Evolutionary conservation across 2,329 filamentous ascomycete species (phyloP), one percentile per base, ranked within the genome.

Genomic region (Neonectria hederae): DNA sequence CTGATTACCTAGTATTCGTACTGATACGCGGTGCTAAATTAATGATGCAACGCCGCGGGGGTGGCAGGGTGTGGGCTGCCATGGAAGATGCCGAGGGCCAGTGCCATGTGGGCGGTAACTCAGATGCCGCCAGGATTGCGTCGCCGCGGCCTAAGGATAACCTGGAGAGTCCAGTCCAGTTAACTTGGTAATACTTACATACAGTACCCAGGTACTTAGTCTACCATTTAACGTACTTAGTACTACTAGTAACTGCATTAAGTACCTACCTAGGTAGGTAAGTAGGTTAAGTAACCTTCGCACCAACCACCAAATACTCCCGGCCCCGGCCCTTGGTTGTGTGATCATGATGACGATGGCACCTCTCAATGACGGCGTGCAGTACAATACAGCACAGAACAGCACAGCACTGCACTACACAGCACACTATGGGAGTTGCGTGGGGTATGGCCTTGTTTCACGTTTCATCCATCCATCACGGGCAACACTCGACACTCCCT

Each of bases 381-480:
- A 32, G 7, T 32, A 32, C 30, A 32, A 2, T 17, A 60, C 43
- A 24, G 26, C 48, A 59, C 61, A n/a, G n/a, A n/a, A n/a, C n/a
- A n/a, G n/a, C n/a, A n/a, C n/a, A n/a, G n/a, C n/a, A n/a, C n/a
- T n/a, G n/a, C n/a, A n/a, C n/a, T n/a, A n/a, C n/a, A n/a, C n/a
- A n/a, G n/a, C n/a, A n/a, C n/a, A n/a, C n/a, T n/a, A n/a, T n/a
- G n/a, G n/a, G n/a, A n/a, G n/a, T n/a, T n/a, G 62, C 67, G 63
- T 72, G 70, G 69, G 66, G 63, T 57, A 55, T 61, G 61, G 54
- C 52, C 65, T 51, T 67, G 71, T 71, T 72, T 73, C 71, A 66
- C 48, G 66, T 72, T 70, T 66, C 66, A 66, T 66, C 69, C 66
- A 66, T 66, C 69, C 65, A 65, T 59, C 66, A 38, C 26, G 13